Evolutionary conservation across 2,329 filamentous ascomycete genomes (phyloP), one percentile per base, ranked within the genome.

Genomic region (Rhytidhysteron rufulum): DNA sequence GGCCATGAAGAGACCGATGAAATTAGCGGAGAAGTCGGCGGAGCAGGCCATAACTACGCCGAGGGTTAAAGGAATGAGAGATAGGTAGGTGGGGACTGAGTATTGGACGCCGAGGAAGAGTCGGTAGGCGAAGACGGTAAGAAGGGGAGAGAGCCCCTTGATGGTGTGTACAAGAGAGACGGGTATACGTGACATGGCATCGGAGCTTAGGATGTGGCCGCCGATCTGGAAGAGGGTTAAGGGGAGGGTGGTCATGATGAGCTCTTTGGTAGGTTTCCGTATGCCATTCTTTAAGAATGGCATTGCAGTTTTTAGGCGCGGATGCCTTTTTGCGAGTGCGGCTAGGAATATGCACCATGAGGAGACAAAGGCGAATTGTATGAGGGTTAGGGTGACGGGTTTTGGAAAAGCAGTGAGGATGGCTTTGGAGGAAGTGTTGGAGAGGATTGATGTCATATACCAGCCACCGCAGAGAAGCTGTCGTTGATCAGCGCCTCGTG

Each of bases 81-180:
- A 68, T 21, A 68, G 57, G 41, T 68, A 98, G 2, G 91, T 97
- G 5, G 89, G 82, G 24, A 75, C 75, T 1, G 89, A 88, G 65
- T 98, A 97, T 50, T 80, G 82, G 45, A 97, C 94, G 54, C 88
- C 78, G 69, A 91, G 95, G 60, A 96, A 76, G 50, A 95, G 68
- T 39, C 93, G 83, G 63, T 98, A 98, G 38, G 93, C 93, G 40
- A 95, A 67, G 31, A 98, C 93, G 0, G 93, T 98, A 64, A 98
- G 94, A 6, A 98, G 74, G 4, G 93, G 93, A 3, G 91, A 97
- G 19, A 98, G 80, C 6, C 93, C 93, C 70, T 98, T 98, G 69
- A 98, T 97, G 1, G 93, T 98, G 67, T 98, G 93, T 3, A 98
- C 93, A 25, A 98, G 78, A 5, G 93, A 97, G 1, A 98, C 93